A percentile compares a stretch with the other conserved stretches of the same genome.
phyloP scores from a whole-genome alignment of 2,329 filamentous ascomycete species.

The Coniochaeta sp. region DNA sequence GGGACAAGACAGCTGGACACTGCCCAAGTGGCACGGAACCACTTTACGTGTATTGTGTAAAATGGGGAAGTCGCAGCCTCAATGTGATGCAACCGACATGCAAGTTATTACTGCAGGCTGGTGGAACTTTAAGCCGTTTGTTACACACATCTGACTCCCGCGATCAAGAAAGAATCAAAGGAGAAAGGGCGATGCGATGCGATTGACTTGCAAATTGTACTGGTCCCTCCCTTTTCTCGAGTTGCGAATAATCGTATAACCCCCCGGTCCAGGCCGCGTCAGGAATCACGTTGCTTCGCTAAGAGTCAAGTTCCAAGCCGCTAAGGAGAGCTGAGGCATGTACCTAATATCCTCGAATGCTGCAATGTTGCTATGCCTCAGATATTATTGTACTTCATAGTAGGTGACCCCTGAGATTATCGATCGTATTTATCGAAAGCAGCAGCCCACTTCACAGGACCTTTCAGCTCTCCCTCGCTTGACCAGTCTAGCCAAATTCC shows the following conservation, averaged over 20 bases:
- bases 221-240: not conserved
- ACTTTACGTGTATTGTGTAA: not conserved
- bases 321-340: not conserved
- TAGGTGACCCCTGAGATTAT: not conserved
- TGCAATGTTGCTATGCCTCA: not conserved
- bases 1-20: no score
- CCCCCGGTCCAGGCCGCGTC: not conserved
- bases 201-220: no score
- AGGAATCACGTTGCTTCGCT: not conserved
- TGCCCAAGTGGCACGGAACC: no score
- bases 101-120: no score
- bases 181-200: no score
- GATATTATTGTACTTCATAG: not conserved
- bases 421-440: not conserved
- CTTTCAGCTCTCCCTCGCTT: not conserved
- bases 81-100: not conserved
- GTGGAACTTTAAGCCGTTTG: no score
- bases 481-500: not conserved
- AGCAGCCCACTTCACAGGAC: not conserved
- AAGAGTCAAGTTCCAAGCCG: not conserved
- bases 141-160: no score
- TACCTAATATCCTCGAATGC: not conserved
- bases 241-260: no score
- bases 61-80: conserved; percentile 1
- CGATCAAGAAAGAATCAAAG: no score